These are phyloP conservation scores for baker's yeast (Saccharomyces cerevisiae) DNA, from an alignment of 805 yeast genomes.

Conservation along the genomic window DNA sequence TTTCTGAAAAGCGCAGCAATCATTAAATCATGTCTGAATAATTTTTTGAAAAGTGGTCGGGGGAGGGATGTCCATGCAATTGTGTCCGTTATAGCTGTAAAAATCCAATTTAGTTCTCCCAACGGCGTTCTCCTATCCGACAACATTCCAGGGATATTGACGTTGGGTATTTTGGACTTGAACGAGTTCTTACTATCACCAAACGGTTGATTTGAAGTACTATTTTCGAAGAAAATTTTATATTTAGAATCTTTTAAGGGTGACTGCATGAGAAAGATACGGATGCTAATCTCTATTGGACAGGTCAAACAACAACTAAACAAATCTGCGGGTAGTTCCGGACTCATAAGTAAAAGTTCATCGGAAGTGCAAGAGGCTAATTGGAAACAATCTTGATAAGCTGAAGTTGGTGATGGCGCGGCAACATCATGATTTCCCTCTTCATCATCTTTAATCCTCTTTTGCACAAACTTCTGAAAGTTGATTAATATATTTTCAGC, in stretches of 20 bases:
- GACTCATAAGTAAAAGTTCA: slow-evolving; percentile 85
- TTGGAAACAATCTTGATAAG: slow-evolving; percentile 80
- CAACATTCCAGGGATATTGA: slow-evolving; percentile 79
- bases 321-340: slow-evolving; percentile 90
- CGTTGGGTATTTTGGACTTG: slow-evolving; percentile 29
- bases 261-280: slow-evolving; percentile 83
- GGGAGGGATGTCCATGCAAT: slow-evolving; percentile 94
- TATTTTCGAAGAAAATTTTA: slow-evolving; percentile 33
- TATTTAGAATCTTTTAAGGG: slow-evolving; percentile 45
- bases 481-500: slow-evolving; percentile 91
- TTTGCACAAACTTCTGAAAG: slow-evolving; percentile 82
- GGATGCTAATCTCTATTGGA: slow-evolving; percentile 88
- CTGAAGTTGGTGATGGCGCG: slow-evolving; percentile 37
- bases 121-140: slow-evolving; percentile 92
- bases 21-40: slow-evolving; percentile 91
- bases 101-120: slow-evolving; percentile 95
- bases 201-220: slow-evolving; percentile 14
- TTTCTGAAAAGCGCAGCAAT: slow-evolving; percentile 94
- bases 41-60: slow-evolving; percentile 75
- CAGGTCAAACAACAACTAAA: slow-evolving; percentile 93
- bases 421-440: slow-evolving; percentile 41
- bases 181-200: slow-evolving; percentile 14
- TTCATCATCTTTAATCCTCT: slow-evolving; percentile 78
- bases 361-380: slow-evolving; percentile 85
- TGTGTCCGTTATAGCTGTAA: slow-evolving; percentile 95